Percentiles rank a stretch among this genome's conserved stretches.
These are phyloP conservation scores for Exophiala bonariae DNA, from an alignment of 2,329 filamentous ascomycete genomes.

Conservation along the genomic window DNA sequence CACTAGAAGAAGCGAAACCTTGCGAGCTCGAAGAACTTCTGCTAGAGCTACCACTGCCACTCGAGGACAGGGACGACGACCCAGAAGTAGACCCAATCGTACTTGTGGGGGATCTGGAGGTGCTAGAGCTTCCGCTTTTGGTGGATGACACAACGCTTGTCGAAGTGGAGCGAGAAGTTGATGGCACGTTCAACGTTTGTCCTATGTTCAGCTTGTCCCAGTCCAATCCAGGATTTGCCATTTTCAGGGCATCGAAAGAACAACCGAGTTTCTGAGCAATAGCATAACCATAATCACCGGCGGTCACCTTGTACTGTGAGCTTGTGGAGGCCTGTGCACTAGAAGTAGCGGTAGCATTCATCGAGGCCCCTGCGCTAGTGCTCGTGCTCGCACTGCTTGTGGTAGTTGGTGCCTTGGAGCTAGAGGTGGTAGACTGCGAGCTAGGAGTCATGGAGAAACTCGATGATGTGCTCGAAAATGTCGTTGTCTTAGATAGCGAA, in stretches of 20 bases:
- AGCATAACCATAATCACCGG: slow-evolving; percentile 18
- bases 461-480: slow-evolving; percentile 3
- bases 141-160: background rate
- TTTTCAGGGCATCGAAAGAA: slow-evolving; percentile 17
- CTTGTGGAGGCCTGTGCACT: slow-evolving; percentile 7
- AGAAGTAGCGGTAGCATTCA: slow-evolving; percentile 5
- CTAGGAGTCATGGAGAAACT: no score
- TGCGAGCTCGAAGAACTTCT: background rate
- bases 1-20: background rate
- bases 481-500: background rate
- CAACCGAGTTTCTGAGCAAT: slow-evolving; percentile 22
- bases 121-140: background rate
- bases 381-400: slow-evolving; percentile 1
- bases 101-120: background rate
- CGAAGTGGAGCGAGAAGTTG: background rate
- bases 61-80: no score
- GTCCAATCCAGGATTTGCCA: slow-evolving; percentile 20
- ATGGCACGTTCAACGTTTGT: slow-evolving; percentile 19
- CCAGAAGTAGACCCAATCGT: no score
- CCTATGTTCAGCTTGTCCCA: slow-evolving; percentile 22
- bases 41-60: no score
- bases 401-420: background rate
- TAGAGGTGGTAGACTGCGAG: slow-evolving; percentile 3
- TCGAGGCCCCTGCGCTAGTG: background rate
- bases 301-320: slow-evolving; percentile 14